These are phyloP conservation scores for Cenchrus purpureus DNA, from an alignment of 176 grass and related monocot species.

Conservation along the genomic window DNA sequence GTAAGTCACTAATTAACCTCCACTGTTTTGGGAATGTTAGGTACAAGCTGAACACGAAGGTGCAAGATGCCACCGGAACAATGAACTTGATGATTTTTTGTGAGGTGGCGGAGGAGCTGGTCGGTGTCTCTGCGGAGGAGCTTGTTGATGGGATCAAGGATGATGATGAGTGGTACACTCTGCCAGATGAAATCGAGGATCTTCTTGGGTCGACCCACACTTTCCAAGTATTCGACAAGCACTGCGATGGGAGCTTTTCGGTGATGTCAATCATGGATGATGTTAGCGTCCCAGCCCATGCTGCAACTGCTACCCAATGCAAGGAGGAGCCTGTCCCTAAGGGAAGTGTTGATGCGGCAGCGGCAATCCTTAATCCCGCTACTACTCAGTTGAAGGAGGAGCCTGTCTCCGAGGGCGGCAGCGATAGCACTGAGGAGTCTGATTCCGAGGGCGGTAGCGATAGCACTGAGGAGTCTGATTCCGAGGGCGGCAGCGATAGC, in stretches of 20 bases:
- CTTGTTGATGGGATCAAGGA: constrained; percentile 23
- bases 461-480: too few relatives aligned
- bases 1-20: not conserved
- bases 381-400: not conserved
- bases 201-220: constrained; percentile 25
- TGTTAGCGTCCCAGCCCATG: not conserved
- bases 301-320: not conserved
- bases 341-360: not conserved
- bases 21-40: not conserved
- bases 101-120: constrained; percentile 22
- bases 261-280: not conserved
- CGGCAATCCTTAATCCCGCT: not conserved
- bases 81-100: constrained; percentile 26
- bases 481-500: too few relatives aligned
- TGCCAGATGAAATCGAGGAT: constrained; percentile 26
- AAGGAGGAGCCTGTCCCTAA: not conserved
- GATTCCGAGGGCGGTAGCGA: too few relatives aligned
- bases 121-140: constrained; percentile 17
- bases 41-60: constrained; percentile 32
- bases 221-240: constrained; percentile 27
- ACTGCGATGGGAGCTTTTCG: not conserved
- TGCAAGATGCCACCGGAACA: constrained; percentile 7
- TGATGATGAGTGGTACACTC: constrained; percentile 22
- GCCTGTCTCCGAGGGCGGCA: not conserved
- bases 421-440: too few relatives aligned